These are phyloP conservation scores for Aspergillus chevalieri DNA, from an alignment of 2,329 filamentous ascomycete species.

Conservation along the genomic window DNA sequence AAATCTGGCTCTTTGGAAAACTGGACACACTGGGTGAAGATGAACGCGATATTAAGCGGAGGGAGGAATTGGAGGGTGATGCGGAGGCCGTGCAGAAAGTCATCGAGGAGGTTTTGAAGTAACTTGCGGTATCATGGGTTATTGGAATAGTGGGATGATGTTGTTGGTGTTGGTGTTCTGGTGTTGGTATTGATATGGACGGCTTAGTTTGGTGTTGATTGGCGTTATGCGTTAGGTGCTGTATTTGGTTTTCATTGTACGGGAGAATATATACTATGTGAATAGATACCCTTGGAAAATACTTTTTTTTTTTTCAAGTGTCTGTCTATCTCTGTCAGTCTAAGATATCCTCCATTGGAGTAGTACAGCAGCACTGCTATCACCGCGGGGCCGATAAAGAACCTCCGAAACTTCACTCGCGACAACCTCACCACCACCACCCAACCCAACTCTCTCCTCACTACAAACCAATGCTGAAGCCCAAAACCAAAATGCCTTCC, in stretches of 20 bases:
- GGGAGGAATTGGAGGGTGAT: conserved; percentile 43
- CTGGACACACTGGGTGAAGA: conserved; percentile 51
- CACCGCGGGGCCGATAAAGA: not conserved
- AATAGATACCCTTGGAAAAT: too few relatives aligned
- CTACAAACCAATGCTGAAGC: not conserved
- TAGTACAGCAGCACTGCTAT: not conserved
- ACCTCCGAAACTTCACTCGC: not conserved
- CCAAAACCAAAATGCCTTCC: conserved; percentile 17
- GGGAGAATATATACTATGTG: too few relatives aligned
- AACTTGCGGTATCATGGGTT: not conserved
- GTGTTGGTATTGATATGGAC: not conserved
- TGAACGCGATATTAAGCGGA: conserved; percentile 33
- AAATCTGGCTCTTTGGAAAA: conserved; percentile 62
- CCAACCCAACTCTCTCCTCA: not conserved
- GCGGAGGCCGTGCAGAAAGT: conserved; percentile 43
- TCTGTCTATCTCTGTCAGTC: too few relatives aligned
- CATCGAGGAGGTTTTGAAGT: conserved; percentile 31
- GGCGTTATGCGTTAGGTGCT: not conserved
- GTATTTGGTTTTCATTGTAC: too few relatives aligned
- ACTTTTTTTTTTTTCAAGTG: too few relatives aligned
- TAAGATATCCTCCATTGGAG: too few relatives aligned
- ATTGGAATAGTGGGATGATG: not conserved
- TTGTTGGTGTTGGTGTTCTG: not conserved
- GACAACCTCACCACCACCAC: not conserved
- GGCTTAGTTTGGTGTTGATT: not conserved